A percentile compares a stretch with the other conserved stretches of the same genome.
These are phyloP conservation scores for Aspergillus fumigatiaffinis DNA, from an alignment of 2,329 filamentous ascomycete genomes.

Conservation along the genomic window DNA sequence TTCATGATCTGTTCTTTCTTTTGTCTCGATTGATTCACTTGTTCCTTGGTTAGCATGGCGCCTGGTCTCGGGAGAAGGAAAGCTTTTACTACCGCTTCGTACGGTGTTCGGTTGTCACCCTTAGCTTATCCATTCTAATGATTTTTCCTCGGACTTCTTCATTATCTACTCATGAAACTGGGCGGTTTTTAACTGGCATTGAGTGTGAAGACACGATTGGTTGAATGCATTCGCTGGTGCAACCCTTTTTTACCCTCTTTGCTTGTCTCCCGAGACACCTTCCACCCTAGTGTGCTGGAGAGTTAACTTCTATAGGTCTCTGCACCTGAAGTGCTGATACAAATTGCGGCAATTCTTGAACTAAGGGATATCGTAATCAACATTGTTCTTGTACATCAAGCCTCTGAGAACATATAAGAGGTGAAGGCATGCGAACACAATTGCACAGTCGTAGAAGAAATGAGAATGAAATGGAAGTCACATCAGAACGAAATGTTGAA, in stretches of 20 bases:
- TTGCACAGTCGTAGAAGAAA: slow-evolving; percentile 1
- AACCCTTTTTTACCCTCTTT: neutral
- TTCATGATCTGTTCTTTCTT: neutral
- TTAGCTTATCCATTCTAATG: slow-evolving; percentile 1
- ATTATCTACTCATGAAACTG: neutral
- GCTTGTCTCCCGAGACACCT: too few relatives aligned
- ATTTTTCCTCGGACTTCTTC: too few relatives aligned
- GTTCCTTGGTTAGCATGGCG: slow-evolving; percentile 23
- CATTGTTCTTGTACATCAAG: neutral
- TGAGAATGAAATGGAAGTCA: neutral
- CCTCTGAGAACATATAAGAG: neutral
- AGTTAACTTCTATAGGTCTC: neutral
- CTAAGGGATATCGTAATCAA: neutral
- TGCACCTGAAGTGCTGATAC: neutral
- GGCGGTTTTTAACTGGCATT: neutral
- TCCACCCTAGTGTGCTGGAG: neutral
- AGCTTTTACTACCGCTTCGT: slow-evolving; percentile 10
- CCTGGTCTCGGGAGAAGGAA: slow-evolving; percentile 10
- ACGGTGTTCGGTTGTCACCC: slow-evolving; percentile 8
- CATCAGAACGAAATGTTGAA: slow-evolving; percentile 3
- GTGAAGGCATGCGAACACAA: neutral
- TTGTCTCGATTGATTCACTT: slow-evolving; percentile 3
- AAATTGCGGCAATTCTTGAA: neutral
- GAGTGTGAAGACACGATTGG: neutral
- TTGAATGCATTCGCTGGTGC: neutral